Evolutionary conservation across 164 flowering plant genomes (phyloP).

Genomic region (Vitis vinifera): ASM3070453v1 NC_081817.1:23838501-23839000

Average conservation of each 20-base stretch:
- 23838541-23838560: not conserved
- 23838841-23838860: not conserved
- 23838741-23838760: too few species aligned
- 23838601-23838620: slow-evolving; percentile 1
- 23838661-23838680: not conserved
- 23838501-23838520: not conserved
- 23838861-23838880: slow-evolving; percentile 7
- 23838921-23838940: not conserved
- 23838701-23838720: not conserved
- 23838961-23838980: not conserved
- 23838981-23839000: slow-evolving; percentile 8
- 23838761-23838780: too few species aligned
- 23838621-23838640: too few species aligned
- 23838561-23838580: slow-evolving; percentile 20
- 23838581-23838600: slow-evolving; percentile 25
- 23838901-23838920: slow-evolving; percentile 16
- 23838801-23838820: too few species aligned
- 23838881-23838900: not conserved
- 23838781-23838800: too few species aligned
- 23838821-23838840: slow-evolving; percentile 16
- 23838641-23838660: too few species aligned
- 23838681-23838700: not conserved
- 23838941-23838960: too few species aligned
- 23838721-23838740: not conserved
- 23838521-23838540: slow-evolving; percentile 6